Evolutionary conservation across 2,329 filamentous ascomycete species (phyloP).

Genomic region (Ophiostoma quercus): DNA sequence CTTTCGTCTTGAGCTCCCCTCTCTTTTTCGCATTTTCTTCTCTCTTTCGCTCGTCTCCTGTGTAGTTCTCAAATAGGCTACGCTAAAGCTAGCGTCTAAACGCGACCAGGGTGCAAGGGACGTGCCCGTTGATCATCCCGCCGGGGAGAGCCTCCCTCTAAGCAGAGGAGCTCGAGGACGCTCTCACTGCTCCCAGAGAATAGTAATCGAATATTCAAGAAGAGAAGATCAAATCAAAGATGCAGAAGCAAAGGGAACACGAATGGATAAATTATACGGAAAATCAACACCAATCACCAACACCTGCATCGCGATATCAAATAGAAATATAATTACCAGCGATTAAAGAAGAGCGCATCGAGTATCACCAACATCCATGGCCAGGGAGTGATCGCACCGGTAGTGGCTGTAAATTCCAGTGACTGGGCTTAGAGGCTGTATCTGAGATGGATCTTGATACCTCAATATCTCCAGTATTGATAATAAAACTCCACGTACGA

Average conservation of each 20-base stretch:
- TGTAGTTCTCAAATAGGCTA: slow-evolving; percentile 4
- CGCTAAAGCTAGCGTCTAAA: neutral
- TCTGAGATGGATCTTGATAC: neutral
- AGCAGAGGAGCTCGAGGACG: neutral
- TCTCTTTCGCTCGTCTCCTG: neutral
- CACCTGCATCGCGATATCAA: neutral
- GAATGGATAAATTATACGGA: too few species aligned
- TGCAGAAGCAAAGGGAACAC: neutral
- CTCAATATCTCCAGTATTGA: neutral
- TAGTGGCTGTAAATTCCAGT: neutral
- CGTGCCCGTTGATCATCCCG: neutral
- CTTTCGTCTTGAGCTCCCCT: neutral
- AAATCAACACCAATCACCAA: neutral
- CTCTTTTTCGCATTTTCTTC: neutral
- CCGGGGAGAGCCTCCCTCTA: slow-evolving; percentile 1
- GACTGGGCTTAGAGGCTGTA: neutral
- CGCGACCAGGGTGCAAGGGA: slow-evolving; percentile 7
- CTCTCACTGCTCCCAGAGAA: neutral
- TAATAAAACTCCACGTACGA: neutral
- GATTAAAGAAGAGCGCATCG: neutral
- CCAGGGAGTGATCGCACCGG: neutral
- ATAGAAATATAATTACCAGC: neutral
- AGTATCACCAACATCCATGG: neutral
- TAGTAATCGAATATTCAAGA: slow-evolving; percentile 6
- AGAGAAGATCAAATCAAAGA: neutral